Evolutionary conservation across 306 rosid species (phyloP), one percentile per base, ranked within the genome.

Genomic region (Casuarina glauca): DNA sequence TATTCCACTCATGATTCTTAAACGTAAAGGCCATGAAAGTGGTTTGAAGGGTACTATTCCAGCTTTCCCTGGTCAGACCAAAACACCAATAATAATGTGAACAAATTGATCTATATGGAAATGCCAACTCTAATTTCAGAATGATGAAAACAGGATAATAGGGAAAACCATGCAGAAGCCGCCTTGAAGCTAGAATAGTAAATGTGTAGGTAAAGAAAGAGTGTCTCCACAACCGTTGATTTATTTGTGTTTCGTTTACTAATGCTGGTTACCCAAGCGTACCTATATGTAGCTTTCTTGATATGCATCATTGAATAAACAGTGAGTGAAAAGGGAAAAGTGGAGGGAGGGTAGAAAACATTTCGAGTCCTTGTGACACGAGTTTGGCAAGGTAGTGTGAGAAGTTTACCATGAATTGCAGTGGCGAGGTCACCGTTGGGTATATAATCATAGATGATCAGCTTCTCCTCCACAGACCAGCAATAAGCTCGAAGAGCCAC

Each of bases 381-480:
- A 67, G 44, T 46, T 19, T 42, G n/a, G 35, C 3, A 17, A 20
- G 16, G 10, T 52, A 74, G 60, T 6, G 58, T 32, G 50, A 54
- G 38, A 13, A 64, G 43, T 58, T 67, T 54, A 84, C 92, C 90
- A 46, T 86, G 92, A 82, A 88, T 68, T 42, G 88, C 88, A 50
- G 76, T 62, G 50, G 90, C 79, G 72, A 88, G 90, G 74, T 74
- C 82, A 51, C 90, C 92, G 51, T 88, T 88, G 4, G 91, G 78
- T 9, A 81, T 73, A 61, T 85, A 85, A 68, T 88, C 91, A 77
- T 83, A 83, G 58, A 88, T 84, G 73, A 88, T 88, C 70, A 88
- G 82, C 83, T 88, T 88, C 73, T 88, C 92, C 63, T 88, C 90
- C 6, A 86, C 85, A 63, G 92, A 86, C 90, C 90, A 88, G 73